Conservation (phyloP, 352 stramenopile genomes). For the Elongisporangium prolatum region DNA sequence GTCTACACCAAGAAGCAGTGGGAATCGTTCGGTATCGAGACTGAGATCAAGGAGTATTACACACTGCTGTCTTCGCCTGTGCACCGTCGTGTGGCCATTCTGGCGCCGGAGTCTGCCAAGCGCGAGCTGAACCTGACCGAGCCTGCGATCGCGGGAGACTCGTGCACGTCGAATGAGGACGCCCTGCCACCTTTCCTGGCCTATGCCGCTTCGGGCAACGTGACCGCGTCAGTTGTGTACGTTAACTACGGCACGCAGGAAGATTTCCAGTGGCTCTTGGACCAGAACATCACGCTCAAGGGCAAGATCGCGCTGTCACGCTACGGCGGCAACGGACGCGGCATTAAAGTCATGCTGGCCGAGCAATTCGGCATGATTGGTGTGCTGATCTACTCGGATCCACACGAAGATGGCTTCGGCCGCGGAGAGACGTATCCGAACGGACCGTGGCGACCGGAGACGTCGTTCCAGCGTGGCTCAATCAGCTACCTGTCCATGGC, state of each 20-base stretch:
- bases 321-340: conserved; percentile 77
- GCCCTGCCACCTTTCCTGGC: conserved; percentile 75
- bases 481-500: conserved; percentile 76
- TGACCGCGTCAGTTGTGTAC: conserved; percentile 78
- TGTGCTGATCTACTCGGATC: conserved; percentile 89
- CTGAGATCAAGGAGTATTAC: conserved; percentile 62
- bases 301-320: conserved; percentile 82
- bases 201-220: conserved; percentile 74
- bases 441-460: conserved; percentile 65
- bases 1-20: conserved; percentile 59
- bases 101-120: conserved; percentile 23
- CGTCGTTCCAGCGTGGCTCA: conserved; percentile 83
- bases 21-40: conserved; percentile 49
- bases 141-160: conserved; percentile 47
- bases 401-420: conserved; percentile 73
- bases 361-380: conserved; percentile 69
- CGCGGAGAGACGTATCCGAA: conserved; percentile 63
- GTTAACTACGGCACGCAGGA: conserved; percentile 80
- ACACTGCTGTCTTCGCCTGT: conserved; percentile 68
- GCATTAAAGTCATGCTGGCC: conserved; percentile 82
- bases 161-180: conserved; percentile 48
- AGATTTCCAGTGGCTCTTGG: conserved; percentile 80
- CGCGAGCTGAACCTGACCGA: conserved; percentile 57
- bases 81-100: conserved; percentile 32
- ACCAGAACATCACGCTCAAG: conserved; percentile 59